These are phyloP conservation scores for Conticribra guillardii DNA, from an alignment of 108 stramenopile species.

Conservation along the genomic window DNA sequence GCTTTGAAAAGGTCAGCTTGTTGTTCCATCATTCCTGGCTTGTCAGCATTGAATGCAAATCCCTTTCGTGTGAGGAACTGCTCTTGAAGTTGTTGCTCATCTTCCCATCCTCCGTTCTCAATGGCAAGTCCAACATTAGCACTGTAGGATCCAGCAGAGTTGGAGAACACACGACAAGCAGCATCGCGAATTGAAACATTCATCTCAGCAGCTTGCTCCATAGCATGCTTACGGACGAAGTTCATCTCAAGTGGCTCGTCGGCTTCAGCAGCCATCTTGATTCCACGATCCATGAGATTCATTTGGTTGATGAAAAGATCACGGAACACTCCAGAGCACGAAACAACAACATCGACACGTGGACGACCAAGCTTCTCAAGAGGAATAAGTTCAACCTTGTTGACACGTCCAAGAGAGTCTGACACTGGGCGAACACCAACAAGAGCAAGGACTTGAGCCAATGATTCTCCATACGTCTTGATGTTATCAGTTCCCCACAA, in stretches of 20 bases:
- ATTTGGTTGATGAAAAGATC: conserved; percentile 99
- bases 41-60: conserved; percentile 96
- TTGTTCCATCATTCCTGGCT: conserved; percentile 98
- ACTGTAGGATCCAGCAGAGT: conserved; percentile 96
- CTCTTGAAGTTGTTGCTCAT: conserved; percentile 91
- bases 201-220: conserved; percentile 90
- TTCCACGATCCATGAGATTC: conserved; percentile 97
- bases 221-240: conserved; percentile 96
- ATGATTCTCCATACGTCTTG: conserved; percentile 97
- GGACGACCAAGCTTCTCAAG: conserved; percentile 96
- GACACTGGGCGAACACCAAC: conserved; percentile 93
- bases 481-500: conserved; percentile 99
- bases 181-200: conserved; percentile 90
- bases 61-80: conserved; percentile 96
- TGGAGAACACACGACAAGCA: conserved; percentile 95
- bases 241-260: conserved; percentile 92
- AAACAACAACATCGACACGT: conserved; percentile 96
- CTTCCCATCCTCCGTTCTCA: conserved; percentile 98
- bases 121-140: conserved; percentile 98
- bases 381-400: conserved; percentile 97
- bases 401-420: conserved; percentile 95
- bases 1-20: conserved; percentile 94
- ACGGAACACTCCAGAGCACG: conserved; percentile 97
- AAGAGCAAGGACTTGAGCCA: conserved; percentile 94
- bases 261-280: conserved; percentile 98